Evolutionary conservation across 2,329 filamentous ascomycete species (phyloP).

Genomic region (Microcyclosporella mali): DNA sequence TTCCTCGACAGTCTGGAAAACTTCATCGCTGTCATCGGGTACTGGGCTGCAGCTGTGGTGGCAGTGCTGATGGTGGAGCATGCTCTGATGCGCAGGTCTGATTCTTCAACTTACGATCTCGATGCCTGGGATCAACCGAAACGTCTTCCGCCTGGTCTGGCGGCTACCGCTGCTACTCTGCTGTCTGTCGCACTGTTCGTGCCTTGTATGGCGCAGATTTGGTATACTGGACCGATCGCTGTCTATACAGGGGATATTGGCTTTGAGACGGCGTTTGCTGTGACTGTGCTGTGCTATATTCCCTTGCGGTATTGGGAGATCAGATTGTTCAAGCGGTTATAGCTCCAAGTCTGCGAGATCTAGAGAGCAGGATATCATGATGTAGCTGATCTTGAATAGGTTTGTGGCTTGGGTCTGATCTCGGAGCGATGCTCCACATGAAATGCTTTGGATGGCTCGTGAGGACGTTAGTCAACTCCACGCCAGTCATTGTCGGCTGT

Average conservation of each 20-base stretch:
- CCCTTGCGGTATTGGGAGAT: conserved; percentile 38
- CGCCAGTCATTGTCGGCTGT: conserved; percentile 5
- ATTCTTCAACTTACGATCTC: conserved; percentile 36
- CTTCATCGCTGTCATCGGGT: conserved; percentile 44
- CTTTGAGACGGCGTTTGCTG: conserved; percentile 56
- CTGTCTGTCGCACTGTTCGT: conserved; percentile 22
- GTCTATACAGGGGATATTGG: conserved; percentile 57
- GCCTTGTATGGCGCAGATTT: conserved; percentile 25
- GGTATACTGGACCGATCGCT: conserved; percentile 26
- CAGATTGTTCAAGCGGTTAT: no score
- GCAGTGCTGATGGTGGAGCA: conserved; percentile 39
- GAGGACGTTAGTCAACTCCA: conserved; percentile 11
- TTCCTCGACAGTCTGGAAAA: conserved; percentile 41
- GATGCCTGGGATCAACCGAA: conserved; percentile 35
- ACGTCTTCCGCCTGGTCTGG: conserved; percentile 37
- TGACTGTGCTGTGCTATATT: conserved; percentile 41
- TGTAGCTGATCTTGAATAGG: conserved; percentile 1
- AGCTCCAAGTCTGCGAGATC: no score
- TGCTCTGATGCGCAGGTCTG: conserved; percentile 35
- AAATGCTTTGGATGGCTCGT: conserved; percentile 11
- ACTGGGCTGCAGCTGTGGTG: conserved; percentile 42
- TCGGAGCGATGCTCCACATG: conserved; percentile 7
- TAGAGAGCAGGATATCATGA: background rate
- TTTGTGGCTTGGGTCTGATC: conserved; percentile 4
- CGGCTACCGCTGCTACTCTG: conserved; percentile 27